phyloP scores from a whole-genome alignment of 1,284 basidiomycete species.

The Ustilago curta region DNA sequence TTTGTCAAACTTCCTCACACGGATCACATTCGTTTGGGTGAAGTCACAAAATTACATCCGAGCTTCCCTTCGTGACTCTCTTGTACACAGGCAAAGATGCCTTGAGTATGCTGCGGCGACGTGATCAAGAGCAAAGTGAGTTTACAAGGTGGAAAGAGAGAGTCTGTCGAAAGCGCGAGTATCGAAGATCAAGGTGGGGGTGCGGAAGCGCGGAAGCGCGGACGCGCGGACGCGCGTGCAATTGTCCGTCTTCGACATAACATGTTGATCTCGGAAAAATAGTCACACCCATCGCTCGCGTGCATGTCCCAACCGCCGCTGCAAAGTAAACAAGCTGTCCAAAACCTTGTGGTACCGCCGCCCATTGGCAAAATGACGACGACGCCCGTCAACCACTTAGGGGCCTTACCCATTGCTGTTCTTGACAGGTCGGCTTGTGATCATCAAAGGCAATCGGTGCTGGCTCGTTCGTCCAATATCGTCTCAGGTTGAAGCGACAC shows the following conservation, averaged over 20 bases:
- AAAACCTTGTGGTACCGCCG: slow-evolving; percentile 4
- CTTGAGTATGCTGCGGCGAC: no score
- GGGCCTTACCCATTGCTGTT: not conserved
- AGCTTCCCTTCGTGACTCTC: not conserved
- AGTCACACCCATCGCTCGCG: not conserved
- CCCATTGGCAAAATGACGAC: not conserved
- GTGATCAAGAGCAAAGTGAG: not conserved
- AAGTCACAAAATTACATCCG: no score
- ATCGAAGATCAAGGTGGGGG: no score
- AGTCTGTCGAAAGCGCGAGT: not conserved
- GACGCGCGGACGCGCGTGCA: not conserved
- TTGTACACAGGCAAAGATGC: no score
- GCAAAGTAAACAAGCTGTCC: slow-evolving; percentile 7
- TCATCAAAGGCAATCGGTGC: no score
- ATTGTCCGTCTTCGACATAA: not conserved
- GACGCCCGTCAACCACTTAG: not conserved
- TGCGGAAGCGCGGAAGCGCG: no score
- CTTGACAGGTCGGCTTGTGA: no score
- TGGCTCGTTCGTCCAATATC: no score
- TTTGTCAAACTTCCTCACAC: not conserved
- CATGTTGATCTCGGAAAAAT: not conserved
- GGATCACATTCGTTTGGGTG: no score
- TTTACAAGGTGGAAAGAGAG: not conserved
- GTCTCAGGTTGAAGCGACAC: not conserved
- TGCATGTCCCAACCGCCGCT: not conserved